Conservation (phyloP, 768 basidiomycete species). For the Termitomyces sp. region DNA sequence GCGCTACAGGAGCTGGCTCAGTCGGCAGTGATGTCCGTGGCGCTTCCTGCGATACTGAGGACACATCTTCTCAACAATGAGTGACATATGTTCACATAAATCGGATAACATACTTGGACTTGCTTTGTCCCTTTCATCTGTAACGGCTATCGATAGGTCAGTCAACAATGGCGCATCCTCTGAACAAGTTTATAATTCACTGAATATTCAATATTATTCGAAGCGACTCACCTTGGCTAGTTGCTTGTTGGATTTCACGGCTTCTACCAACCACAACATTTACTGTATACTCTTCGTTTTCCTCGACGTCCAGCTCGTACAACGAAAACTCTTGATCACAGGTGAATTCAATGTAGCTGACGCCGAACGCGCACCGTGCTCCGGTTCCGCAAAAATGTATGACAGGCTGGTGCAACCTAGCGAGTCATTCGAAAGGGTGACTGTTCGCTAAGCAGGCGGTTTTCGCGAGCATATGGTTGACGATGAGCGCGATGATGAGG, state of each 20-base stretch:
- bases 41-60: no score
- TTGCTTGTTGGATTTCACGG: no score
- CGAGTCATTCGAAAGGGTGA: conserved; percentile 14
- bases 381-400: conserved; percentile 36
- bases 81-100: neutral
- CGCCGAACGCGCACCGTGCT: conserved; percentile 31
- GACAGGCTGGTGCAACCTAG: conserved; percentile 21
- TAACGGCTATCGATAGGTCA: no score
- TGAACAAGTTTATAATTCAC: neutral
- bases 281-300: neutral
- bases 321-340: neutral
- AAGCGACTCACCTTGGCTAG: neutral
- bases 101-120: neutral
- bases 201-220: no score
- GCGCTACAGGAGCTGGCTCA: neutral
- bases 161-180: neutral
- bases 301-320: conserved; percentile 1
- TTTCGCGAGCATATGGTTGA: conserved; percentile 17
- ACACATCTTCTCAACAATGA: neutral
- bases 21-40: neutral
- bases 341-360: conserved; percentile 33
- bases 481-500: neutral
- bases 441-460: conserved; percentile 13
- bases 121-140: neutral
- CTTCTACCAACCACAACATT: neutral